phyloP scores from a whole-genome alignment of 352 stramenopile genomes.

The Globisporangium viniferum region DNA sequence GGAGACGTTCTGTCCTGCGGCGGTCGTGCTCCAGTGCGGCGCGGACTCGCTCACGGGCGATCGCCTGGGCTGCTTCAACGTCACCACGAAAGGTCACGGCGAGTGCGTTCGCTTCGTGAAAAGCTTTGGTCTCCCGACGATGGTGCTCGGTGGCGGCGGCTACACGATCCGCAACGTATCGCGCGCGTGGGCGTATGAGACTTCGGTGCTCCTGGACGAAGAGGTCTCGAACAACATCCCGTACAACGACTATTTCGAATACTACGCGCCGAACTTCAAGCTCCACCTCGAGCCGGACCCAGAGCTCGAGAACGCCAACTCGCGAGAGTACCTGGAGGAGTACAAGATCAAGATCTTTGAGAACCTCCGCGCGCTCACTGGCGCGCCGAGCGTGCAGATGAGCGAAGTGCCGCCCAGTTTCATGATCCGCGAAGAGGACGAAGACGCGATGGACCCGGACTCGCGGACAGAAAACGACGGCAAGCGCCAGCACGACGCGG shows the following conservation, averaged over 20 bases:
- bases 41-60: slow-evolving; percentile 98
- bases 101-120: slow-evolving; percentile 97
- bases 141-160: slow-evolving; percentile 96
- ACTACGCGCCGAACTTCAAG: slow-evolving; percentile 92
- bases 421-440: slow-evolving; percentile 78
- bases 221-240: slow-evolving; percentile 95
- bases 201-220: slow-evolving; percentile 90
- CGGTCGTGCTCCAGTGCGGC: slow-evolving; percentile 97
- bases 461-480: slow-evolving; percentile 66
- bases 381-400: slow-evolving; percentile 83
- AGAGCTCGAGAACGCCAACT: slow-evolving; percentile 81
- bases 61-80: slow-evolving; percentile 98
- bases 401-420: slow-evolving; percentile 60
- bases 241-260: slow-evolving; percentile 99
- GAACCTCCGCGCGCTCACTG: slow-evolving; percentile 66
- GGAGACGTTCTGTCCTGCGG: slow-evolving; percentile 93
- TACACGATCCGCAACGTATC: slow-evolving; percentile 99
- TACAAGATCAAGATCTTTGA: slow-evolving; percentile 88
- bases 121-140: slow-evolving; percentile 95
- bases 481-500: slow-evolving; percentile 71
- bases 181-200: slow-evolving; percentile 94
- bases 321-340: slow-evolving; percentile 81
- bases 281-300: slow-evolving; percentile 76
- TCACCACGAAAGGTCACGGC: slow-evolving; percentile 96
- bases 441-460: slow-evolving; percentile 68